Percentiles rank a stretch among this genome's conserved stretches.
phyloP scores from a whole-genome alignment of 2,329 filamentous ascomycete genomes.

The Talaromyces marneffei region DNA sequence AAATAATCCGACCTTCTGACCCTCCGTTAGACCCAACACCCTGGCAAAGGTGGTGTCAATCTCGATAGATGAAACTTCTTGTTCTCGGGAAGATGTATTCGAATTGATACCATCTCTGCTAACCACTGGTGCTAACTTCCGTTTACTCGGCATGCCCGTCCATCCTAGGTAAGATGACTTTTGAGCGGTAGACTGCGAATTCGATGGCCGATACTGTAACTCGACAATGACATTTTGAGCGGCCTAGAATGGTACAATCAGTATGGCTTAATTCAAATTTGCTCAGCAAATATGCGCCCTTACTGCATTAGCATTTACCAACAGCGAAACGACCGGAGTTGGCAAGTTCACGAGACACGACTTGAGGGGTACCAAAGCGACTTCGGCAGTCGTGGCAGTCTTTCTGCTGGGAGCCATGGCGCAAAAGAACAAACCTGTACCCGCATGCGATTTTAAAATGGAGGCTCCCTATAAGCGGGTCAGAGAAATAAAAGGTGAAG shows the following conservation, averaged over 20 bases:
- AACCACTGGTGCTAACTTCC: constrained; percentile 66
- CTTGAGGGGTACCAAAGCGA: constrained; percentile 80
- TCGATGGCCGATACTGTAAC: constrained; percentile 64
- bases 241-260: constrained; percentile 49
- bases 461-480: neutral
- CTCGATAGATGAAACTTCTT: constrained; percentile 73
- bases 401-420: constrained; percentile 42
- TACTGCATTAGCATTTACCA: constrained; percentile 87
- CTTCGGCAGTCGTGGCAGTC: constrained; percentile 65
- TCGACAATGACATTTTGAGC: constrained; percentile 96
- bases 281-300: constrained; percentile 29
- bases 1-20: constrained; percentile 63
- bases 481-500: neutral
- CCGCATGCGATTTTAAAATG: neutral
- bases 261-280: constrained; percentile 1
- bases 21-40: constrained; percentile 70
- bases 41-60: constrained; percentile 79
- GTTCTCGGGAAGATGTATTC: constrained; percentile 57
- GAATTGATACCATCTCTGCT: constrained; percentile 65
- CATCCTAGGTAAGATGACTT: constrained; percentile 84
- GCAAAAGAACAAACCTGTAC: constrained; percentile 14
- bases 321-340: constrained; percentile 70
- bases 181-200: constrained; percentile 44
- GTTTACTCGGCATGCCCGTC: constrained; percentile 96
- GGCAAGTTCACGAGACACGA: constrained; percentile 95